Conservation (phyloP, 768 basidiomycete species). For the Tephrocybe sp. region DNA sequence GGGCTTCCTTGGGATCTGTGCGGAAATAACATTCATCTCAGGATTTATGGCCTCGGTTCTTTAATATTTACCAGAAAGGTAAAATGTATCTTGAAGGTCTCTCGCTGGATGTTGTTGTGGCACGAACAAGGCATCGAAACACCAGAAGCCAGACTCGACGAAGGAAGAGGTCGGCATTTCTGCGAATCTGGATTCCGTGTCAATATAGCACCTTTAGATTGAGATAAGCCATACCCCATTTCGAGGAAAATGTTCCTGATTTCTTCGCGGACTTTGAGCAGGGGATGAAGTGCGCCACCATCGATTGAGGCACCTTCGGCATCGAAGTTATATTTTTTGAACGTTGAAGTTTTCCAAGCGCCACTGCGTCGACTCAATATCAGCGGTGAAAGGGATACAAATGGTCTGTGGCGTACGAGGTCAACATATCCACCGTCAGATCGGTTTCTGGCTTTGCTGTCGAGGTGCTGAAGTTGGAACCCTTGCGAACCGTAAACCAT, state of each 20-base stretch:
- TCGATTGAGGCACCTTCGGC: slow-evolving; percentile 89
- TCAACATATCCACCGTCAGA: slow-evolving; percentile 92
- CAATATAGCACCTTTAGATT: not conserved
- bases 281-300: slow-evolving; percentile 92
- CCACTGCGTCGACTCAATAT: slow-evolving; percentile 53
- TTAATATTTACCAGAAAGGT: slow-evolving; percentile 77
- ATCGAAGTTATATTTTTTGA: slow-evolving; percentile 99
- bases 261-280: slow-evolving; percentile 97
- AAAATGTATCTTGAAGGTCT: slow-evolving; percentile 98
- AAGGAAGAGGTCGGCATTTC: slow-evolving; percentile 98
- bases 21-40: not conserved
- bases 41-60: not conserved
- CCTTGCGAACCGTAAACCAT: slow-evolving; percentile 91
- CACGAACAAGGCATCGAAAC: slow-evolving; percentile 97
- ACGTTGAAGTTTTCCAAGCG: slow-evolving; percentile 88
- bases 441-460: slow-evolving; percentile 95
- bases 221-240: slow-evolving; percentile 76
- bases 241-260: slow-evolving; percentile 97
- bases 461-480: slow-evolving; percentile 84
- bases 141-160: slow-evolving; percentile 99
- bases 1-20: slow-evolving; percentile 75
- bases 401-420: slow-evolving; percentile 59
- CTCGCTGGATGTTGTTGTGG: slow-evolving; percentile 99
- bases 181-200: slow-evolving; percentile 68
- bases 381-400: not conserved